phyloP scores from a whole-genome alignment of 208 protist species.

The Porcisia hertigi region DNA sequence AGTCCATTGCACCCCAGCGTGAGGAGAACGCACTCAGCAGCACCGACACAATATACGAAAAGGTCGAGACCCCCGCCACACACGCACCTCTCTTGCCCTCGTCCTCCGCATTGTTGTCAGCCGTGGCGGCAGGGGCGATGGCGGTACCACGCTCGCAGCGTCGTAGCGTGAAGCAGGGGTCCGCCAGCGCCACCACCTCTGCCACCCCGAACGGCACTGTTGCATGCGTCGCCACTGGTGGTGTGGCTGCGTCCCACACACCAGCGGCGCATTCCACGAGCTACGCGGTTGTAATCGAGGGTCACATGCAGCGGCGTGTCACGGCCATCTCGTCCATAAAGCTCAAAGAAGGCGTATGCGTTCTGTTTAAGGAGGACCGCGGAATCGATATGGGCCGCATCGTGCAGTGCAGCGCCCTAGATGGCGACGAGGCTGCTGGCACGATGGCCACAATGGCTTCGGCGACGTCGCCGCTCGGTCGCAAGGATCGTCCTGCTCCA shows the following conservation, averaged over 20 bases:
- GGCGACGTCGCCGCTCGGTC: slow-evolving; percentile 24
- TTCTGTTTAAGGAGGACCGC: slow-evolving; percentile 81
- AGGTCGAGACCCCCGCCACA: background rate
- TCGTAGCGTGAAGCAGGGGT: slow-evolving; percentile 4
- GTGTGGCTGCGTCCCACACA: background rate
- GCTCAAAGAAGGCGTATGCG: slow-evolving; percentile 47
- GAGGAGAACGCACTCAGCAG: background rate
- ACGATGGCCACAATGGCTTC: slow-evolving; percentile 20
- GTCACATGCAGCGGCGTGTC: slow-evolving; percentile 41
- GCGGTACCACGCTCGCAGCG: slow-evolving; percentile 25
- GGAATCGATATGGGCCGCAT: slow-evolving; percentile 80
- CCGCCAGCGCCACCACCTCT: background rate
- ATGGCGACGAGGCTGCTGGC: slow-evolving; percentile 9
- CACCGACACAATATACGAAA: background rate
- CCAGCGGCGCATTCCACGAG: background rate
- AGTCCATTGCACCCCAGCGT: slow-evolving; percentile 17
- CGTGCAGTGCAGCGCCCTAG: slow-evolving; percentile 34
- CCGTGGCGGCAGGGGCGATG: slow-evolving; percentile 17
- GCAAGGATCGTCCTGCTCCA: slow-evolving; percentile 32
- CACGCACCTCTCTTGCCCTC: background rate
- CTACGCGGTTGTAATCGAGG: slow-evolving; percentile 49
- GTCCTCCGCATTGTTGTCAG: slow-evolving; percentile 1
- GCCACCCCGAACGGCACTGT: slow-evolving; percentile 6
- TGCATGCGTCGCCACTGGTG: background rate
- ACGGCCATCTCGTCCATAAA: slow-evolving; percentile 29